These are phyloP conservation scores for Kuraishia piskuri DNA, from an alignment of 805 yeast genomes.

Conservation along the genomic window DNA sequence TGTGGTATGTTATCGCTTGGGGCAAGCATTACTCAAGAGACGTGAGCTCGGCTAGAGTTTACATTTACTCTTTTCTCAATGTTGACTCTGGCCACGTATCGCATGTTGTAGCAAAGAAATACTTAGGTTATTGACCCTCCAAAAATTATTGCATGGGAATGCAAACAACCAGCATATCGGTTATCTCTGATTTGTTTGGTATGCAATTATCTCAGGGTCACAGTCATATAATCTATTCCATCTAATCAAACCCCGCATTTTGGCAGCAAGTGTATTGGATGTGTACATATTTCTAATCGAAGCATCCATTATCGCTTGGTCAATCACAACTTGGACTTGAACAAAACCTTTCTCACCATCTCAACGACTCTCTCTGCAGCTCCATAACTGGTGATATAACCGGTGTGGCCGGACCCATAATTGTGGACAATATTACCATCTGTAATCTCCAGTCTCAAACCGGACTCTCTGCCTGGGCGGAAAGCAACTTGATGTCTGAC, in stretches of 20 bases:
- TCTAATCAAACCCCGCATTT: too few relatives aligned
- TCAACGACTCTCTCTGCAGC: conserved; percentile 22
- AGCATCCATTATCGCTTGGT: neutral
- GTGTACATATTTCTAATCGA: neutral
- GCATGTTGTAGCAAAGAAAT: too few relatives aligned
- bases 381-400: conserved; percentile 44
- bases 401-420: conserved; percentile 72
- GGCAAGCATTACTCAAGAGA: neutral
- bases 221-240: too few relatives aligned
- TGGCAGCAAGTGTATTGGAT: neutral
- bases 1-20: neutral
- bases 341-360: conserved; percentile 22
- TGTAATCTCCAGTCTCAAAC: conserved; percentile 42
- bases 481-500: conserved; percentile 51
- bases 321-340: neutral
- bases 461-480: conserved; percentile 58
- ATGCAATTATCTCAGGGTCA: too few relatives aligned
- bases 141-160: neutral
- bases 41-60: neutral
- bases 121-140: too few relatives aligned
- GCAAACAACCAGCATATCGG: neutral
- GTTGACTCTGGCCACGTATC: neutral
- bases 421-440: conserved; percentile 40
- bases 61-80: neutral
- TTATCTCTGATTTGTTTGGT: too few relatives aligned